phyloP scores from a whole-genome alignment of 257 asterid species.

The Rubia yunnanensis region DNA sequence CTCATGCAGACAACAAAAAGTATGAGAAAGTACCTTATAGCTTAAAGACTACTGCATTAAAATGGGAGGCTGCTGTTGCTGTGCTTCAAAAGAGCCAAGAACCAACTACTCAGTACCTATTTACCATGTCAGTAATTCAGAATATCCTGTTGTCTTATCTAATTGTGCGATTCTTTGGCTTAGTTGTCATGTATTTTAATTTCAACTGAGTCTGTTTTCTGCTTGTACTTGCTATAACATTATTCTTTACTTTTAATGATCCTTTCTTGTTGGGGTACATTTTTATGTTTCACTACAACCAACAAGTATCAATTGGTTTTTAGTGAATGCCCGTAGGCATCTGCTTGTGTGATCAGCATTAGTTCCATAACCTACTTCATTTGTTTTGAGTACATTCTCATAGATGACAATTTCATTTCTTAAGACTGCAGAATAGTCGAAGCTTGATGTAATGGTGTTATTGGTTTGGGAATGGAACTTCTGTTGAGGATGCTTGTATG shows the following conservation, averaged over 20 bases:
- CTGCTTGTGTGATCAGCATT: not conserved
- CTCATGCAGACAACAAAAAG: slow-evolving; percentile 26
- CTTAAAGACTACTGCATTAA: slow-evolving; percentile 23
- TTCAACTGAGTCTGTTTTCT: not conserved
- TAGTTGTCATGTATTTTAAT: not conserved
- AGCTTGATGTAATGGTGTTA: not conserved
- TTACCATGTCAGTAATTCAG: slow-evolving; percentile 46
- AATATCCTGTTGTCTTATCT: slow-evolving; percentile 8
- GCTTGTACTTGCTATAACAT: not conserved
- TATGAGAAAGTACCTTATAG: slow-evolving; percentile 38
- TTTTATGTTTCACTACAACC: not conserved
- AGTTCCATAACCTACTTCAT: not conserved
- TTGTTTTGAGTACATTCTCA: not conserved
- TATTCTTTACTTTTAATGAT: too few species aligned
- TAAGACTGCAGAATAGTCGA: not conserved
- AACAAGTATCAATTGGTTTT: not conserved
- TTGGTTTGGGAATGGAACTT: slow-evolving; percentile 1
- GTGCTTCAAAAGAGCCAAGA: slow-evolving; percentile 39
- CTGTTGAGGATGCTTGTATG: not conserved
- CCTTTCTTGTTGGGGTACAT: not conserved
- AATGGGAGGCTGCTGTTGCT: slow-evolving; percentile 86
- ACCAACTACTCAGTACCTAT: slow-evolving; percentile 36
- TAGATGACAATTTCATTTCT: not conserved
- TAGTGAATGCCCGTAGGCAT: not conserved
- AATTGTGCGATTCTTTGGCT: not conserved